Evolutionary conservation across 140 eudicot species (phyloP), one percentile per base, ranked within the genome.

Genomic region (Bidens hawaiensis): DNA sequence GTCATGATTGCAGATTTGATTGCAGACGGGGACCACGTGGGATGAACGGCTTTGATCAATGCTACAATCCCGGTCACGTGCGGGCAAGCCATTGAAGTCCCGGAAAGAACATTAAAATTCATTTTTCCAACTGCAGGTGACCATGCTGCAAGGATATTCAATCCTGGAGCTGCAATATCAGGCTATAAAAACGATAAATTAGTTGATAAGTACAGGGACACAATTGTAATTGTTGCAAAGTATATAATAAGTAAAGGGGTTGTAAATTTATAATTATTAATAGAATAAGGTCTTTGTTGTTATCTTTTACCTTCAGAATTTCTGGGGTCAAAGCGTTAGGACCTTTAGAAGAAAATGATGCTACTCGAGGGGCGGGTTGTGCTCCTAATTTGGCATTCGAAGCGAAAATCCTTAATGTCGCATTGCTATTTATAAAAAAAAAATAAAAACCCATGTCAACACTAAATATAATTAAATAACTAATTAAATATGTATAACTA

Each of bases 11-110:
- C 94, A 36, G 94, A 88, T 77, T 85, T 88, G 62, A 88, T 85
- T 2, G 90, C 85, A 2, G 96, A 85, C 12, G 96, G 94, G 14
- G 96, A 82, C 94, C 96, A 88, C 22, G 85, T 72, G 19, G 94
- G 85, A 82, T 88, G 85, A 40, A 82, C 90, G 13, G 94, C 70
- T 76, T 80, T 88, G 33, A 88, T 78, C 51, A 88, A 78, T 34
- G 96, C 96, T 25, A 65, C 94, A 14, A 88, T 76, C 49, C 96
- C 94, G 1, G 96, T 82, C 24, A 88, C 80, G 58, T 88, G 96
- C 1, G 96, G 96, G 59, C 90, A 85, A 33, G 94, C 94, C 90
- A 88, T 85, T 31, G 94, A 88, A 62, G 96, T 88, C 64, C 96
- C 96, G 4, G 90, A 88, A 23, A 85, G 79, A 72, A 88, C 62